Evolutionary conservation across 1,284 basidiomycete genomes (phyloP), one percentile per base, ranked within the genome.

Genomic region (Ganoderma meredithae): DNA sequence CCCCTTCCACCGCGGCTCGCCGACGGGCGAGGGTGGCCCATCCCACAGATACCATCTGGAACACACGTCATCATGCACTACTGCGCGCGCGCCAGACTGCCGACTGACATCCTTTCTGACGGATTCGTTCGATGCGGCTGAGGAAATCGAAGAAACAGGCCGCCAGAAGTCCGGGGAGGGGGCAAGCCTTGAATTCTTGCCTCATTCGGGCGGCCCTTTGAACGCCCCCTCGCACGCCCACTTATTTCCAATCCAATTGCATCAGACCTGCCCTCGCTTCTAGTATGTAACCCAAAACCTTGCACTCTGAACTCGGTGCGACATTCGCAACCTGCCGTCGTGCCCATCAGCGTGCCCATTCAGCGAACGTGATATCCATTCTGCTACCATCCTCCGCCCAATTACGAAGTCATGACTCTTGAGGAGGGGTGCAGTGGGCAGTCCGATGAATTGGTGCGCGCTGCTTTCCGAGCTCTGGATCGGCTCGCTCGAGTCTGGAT

Each of bases 91-190:
- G 6, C 55, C 19, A 58, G 55, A n/a, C 55, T 58, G 27, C 55
- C 31, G 55, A 58, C 33, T 58, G 55, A 33, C 55, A 58, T 33
- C 55, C 33, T 4, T 58, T 58, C 55, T 58, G 55, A 58, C 55
- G 55, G 55, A 58, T 58, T n/a, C 36, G 17, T 39, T 36, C 31
- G 53, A 56, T 27, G 22, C 22, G 49, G 49, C 31, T 19, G 33
- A 56, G 31, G 53, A 27, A 10, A n/a, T 27, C n/a, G 19, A 22
- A 15, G 12, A 12, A n/a, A 33, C 22, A 8, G 12, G 10, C 22
- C 22, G 9, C 55, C 19, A 33, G 55, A n/a, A 33, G 17, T 36
- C 36, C 36, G 36, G 36, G 36, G 36, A 36, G 36, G 19, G 31
- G 33, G 5, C 27, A 31, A 58, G 55, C 19, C 55, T 55, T 27